These are phyloP conservation scores for Cryptosporidium parvum DNA, from an alignment of 169 alveolate species.

Conservation along the genomic window DNA sequence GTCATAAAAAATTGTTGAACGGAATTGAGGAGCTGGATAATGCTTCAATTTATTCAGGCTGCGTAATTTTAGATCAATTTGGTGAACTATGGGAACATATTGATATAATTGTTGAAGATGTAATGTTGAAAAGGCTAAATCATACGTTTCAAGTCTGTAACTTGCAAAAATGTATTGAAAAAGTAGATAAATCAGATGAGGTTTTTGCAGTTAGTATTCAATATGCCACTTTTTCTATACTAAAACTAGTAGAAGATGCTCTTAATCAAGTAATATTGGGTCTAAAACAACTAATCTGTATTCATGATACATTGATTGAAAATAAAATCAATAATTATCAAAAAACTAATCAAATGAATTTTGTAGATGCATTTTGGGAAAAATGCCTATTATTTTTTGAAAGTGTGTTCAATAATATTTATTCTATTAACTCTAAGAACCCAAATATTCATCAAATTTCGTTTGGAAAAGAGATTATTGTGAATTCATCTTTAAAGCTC, in stretches of 20 bases:
- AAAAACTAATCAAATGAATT: slow-evolving; percentile 7
- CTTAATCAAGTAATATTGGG: slow-evolving; percentile 25
- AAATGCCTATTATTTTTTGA: slow-evolving; percentile 5
- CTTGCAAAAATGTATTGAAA: slow-evolving; percentile 52
- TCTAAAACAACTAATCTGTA: slow-evolving; percentile 31
- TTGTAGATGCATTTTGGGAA: slow-evolving; percentile 40
- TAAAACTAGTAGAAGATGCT: slow-evolving; percentile 18
- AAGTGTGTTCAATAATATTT: slow-evolving; percentile 45
- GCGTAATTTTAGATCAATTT: slow-evolving; percentile 47
- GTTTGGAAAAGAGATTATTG: slow-evolving; percentile 16
- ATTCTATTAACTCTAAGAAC: slow-evolving; percentile 29
- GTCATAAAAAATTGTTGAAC: slow-evolving; percentile 37
- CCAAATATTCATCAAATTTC: slow-evolving; percentile 1
- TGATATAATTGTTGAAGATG: slow-evolving; percentile 43
- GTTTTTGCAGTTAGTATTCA: not conserved
- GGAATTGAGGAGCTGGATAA: slow-evolving; percentile 54
- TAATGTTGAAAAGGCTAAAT: slow-evolving; percentile 20
- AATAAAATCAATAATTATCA: slow-evolving; percentile 3
- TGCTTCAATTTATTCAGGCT: slow-evolving; percentile 21
- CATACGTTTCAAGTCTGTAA: slow-evolving; percentile 21
- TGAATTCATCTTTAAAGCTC: slow-evolving; percentile 8
- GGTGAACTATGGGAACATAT: slow-evolving; percentile 73
- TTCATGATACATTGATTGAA: slow-evolving; percentile 24
- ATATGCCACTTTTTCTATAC: slow-evolving; percentile 3
- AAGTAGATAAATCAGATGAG: not conserved